These are phyloP conservation scores for Pythium periplocum DNA, from an alignment of 352 stramenopile genomes.

Conservation along the genomic window DNA sequence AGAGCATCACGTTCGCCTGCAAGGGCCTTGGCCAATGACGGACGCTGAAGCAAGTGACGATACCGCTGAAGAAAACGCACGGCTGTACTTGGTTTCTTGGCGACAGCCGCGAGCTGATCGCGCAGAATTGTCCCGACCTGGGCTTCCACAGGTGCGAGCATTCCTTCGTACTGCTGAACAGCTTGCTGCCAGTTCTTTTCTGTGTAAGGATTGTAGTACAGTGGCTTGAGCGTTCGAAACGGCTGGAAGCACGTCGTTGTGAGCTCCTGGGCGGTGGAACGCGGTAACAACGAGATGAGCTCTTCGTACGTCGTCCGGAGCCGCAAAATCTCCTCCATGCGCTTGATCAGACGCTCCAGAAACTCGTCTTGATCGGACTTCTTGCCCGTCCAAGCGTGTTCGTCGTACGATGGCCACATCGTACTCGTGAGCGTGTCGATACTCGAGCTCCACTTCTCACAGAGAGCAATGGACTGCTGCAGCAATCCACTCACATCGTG, in stretches of 20 bases:
- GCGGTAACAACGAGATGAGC: constrained; percentile 61
- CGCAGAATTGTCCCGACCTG: constrained; percentile 81
- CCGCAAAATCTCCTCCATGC: constrained; percentile 77
- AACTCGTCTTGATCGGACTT: constrained; percentile 32
- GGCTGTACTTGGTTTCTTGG: constrained; percentile 50
- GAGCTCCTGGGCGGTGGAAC: constrained; percentile 33
- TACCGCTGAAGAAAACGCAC: constrained; percentile 87
- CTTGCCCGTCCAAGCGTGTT: constrained; percentile 73
- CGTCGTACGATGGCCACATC: constrained; percentile 73
- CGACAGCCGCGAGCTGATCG: constrained; percentile 59
- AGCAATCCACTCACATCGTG: constrained; percentile 57
- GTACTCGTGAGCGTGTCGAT: constrained; percentile 76
- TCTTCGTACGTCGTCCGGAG: constrained; percentile 88
- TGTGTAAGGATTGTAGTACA: constrained; percentile 92
- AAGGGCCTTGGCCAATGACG: constrained; percentile 72
- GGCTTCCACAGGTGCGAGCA: constrained; percentile 75
- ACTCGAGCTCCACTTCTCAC: constrained; percentile 72
- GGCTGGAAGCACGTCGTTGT: constrained; percentile 55
- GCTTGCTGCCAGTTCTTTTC: constrained; percentile 71
- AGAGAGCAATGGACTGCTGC: constrained; percentile 57
- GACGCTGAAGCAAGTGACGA: constrained; percentile 70
- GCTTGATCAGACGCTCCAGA: constrained; percentile 41
- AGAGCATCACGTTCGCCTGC: constrained; percentile 83
- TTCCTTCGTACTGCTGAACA: constrained; percentile 71
- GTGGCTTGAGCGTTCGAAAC: constrained; percentile 55